Evolutionary conservation across 2,329 filamentous ascomycete genomes (phyloP).

Genomic region (Emericellopsis cladophorae): DNA sequence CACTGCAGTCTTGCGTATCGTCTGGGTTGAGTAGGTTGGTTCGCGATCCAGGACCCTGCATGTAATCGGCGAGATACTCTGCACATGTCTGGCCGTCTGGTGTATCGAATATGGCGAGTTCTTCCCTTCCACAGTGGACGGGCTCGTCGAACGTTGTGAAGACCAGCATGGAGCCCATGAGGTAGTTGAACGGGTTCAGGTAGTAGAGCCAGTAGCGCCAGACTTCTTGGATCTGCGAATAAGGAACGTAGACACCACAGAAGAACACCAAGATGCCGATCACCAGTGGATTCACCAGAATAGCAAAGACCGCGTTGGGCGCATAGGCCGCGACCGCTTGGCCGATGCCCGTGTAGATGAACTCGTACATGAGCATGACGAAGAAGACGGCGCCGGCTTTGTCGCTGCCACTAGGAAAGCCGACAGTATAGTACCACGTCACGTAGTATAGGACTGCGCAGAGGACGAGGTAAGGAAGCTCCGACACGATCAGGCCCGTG

Average conservation of each 20-base stretch:
- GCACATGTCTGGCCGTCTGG: conserved; percentile 34
- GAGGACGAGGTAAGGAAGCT: conserved; percentile 30
- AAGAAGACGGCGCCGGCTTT: conserved; percentile 39
- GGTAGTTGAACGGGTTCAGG: conserved; percentile 41
- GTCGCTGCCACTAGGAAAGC: conserved; percentile 26
- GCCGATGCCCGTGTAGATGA: conserved; percentile 27
- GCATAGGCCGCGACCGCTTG: conserved; percentile 33
- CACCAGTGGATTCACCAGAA: conserved; percentile 30
- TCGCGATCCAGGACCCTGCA: conserved; percentile 29
- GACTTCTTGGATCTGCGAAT: conserved; percentile 42
- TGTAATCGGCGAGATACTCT: conserved; percentile 37
- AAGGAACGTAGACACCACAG: conserved; percentile 58
- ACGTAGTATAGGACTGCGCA: conserved; percentile 33
- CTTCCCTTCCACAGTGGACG: conserved; percentile 26
- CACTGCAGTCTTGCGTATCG: conserved; percentile 33
- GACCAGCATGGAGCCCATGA: conserved; percentile 34
- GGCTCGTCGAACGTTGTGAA: conserved; percentile 29
- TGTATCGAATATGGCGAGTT: conserved; percentile 34
- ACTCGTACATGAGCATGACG: conserved; percentile 31
- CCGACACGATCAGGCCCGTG: conserved; percentile 34
- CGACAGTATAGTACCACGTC: conserved; percentile 47
- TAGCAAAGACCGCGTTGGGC: conserved; percentile 34
- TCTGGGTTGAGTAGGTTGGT: conserved; percentile 42
- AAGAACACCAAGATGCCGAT: conserved; percentile 40
- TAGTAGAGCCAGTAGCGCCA: conserved; percentile 45